Conservation (phyloP, 495 filamentous ascomycete genomes). For the Cercophora sp. region DNA sequence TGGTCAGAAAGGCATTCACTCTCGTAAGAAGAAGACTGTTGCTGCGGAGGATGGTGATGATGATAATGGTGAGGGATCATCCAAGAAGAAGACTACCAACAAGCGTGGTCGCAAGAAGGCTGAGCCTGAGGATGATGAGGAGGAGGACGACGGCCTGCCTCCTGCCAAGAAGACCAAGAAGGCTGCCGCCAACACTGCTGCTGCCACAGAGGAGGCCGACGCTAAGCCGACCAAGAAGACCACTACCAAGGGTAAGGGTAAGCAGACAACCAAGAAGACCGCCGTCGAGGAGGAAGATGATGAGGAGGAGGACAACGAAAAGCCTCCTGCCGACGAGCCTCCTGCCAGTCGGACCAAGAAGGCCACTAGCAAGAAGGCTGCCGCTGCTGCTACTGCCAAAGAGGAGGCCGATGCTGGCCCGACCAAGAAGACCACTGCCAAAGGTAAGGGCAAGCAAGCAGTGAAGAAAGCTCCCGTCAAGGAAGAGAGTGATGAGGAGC, state of each 20-base stretch:
- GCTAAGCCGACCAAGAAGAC: conserved; percentile 6
- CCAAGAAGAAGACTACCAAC: conserved; percentile 31
- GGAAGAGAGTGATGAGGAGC: conserved; percentile 22
- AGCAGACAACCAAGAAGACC: conserved; percentile 18
- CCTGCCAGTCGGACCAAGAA: no score
- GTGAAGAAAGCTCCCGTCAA: background rate
- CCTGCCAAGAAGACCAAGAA: conserved; percentile 21
- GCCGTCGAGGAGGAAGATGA: conserved; percentile 25
- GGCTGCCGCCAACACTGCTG: conserved; percentile 19
- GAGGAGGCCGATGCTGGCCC: background rate
- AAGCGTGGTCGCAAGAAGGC: conserved; percentile 38
- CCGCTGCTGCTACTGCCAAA: background rate
- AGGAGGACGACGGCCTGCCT: conserved; percentile 18
- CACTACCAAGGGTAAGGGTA: conserved; percentile 10
- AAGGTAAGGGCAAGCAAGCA: background rate
- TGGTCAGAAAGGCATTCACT: conserved; percentile 57
- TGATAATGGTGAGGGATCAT: conserved; percentile 25
- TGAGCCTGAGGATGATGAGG: conserved; percentile 19
- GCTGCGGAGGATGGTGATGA: conserved; percentile 26
- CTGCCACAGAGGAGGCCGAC: conserved; percentile 16
- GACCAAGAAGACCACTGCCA: background rate
- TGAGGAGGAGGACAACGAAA: conserved; percentile 21
- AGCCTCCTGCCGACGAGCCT: conserved; percentile 21
- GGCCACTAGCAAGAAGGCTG: conserved; percentile 28
- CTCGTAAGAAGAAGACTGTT: conserved; percentile 39